Conservation (phyloP, 176 grass and related monocot species). For the Otatea glauca region DNA sequence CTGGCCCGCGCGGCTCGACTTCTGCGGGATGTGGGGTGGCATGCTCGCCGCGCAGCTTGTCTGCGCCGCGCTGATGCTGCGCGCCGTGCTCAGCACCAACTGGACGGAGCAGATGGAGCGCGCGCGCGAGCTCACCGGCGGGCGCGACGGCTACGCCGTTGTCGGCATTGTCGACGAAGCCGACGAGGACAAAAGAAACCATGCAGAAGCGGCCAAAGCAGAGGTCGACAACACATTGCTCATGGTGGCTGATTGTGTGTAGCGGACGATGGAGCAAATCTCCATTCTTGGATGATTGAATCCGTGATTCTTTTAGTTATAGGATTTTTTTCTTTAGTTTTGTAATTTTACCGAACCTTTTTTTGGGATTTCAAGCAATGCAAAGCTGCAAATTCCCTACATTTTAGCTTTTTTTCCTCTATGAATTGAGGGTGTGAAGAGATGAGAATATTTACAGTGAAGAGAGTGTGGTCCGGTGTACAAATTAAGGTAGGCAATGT, state of each 20-base stretch:
- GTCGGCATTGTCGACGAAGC: constrained; percentile 30
- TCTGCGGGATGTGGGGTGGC: constrained; percentile 84
- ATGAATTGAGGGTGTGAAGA: constrained; percentile 35
- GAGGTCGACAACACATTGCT: constrained; percentile 33
- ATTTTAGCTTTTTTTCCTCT: constrained; percentile 40
- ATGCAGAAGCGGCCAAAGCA: constrained; percentile 56
- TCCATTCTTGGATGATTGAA: constrained; percentile 53
- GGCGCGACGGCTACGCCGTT: not conserved
- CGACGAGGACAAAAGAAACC: constrained; percentile 37
- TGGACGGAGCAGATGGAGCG: constrained; percentile 72
- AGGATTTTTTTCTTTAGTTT: constrained; percentile 37
- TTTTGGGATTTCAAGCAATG: constrained; percentile 41
- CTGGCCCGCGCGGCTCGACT: constrained; percentile 54
- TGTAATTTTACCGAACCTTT: constrained; percentile 30
- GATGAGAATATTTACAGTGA: constrained; percentile 38
- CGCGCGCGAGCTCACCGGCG: constrained; percentile 71
- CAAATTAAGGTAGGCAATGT: constrained; percentile 32
- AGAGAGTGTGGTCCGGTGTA: constrained; percentile 43
- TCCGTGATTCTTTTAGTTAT: constrained; percentile 56
- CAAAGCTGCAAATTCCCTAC: constrained; percentile 41
- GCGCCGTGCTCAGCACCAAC: constrained; percentile 60
- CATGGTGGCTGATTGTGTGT: constrained; percentile 48
- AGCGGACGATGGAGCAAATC: constrained; percentile 29
- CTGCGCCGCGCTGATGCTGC: constrained; percentile 74
- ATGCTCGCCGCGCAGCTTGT: constrained; percentile 88